Base-by-base conservation (phyloP, 2,329 filamentous ascomycete species). In the Dothistroma septosporum region DNA sequence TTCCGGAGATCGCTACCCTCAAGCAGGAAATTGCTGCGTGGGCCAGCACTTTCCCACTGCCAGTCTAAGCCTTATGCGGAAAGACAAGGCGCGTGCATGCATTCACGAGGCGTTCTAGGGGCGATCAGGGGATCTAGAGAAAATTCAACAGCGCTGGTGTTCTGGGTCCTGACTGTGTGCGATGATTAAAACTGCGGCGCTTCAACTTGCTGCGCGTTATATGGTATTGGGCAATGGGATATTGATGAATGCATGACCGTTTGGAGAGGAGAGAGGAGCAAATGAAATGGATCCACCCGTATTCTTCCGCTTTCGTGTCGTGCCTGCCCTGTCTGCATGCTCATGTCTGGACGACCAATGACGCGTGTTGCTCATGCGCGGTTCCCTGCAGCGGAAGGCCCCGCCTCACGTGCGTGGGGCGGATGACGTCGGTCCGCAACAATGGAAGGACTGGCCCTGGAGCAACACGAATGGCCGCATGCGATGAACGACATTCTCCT, bases 31-130 rank as follows among this genome's bases (percentile, higher is more conserved):
- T 99, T 76, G 83, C 91, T 52, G 80, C 80, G 53, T 99, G 93
- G 93, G 91, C 90, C 75, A 84, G 83, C 75, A 86, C 85, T 68
- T 99, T 97, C 89, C 94, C 94, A 73, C 89, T 99, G 64, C 94
- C 94, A 53, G 50, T 53, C n/a, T 53, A 53, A 35, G n/a, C 31
- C n/a, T n/a, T 53, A 32, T 2, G 28, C n/a, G 31, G n/a, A 53
- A 16, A 53, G 24, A 35, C 50, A 7, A 28, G 24, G 24, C 24
- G 24, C 35, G 19, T 31, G 31, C 31, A 53, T 59, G 52, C 52
- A 59, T 61, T 48, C 46, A 50, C 28, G 49, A 44, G 60, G 60
- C 60, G 60, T 61, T 58, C 52, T 61, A 53, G 55, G 24, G 8
- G n/a, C 21, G 50, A 21, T 32, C 28, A 11, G 50, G 35, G 49